Percentiles rank a stretch among this genome's conserved stretches.
phyloP scores from a whole-genome alignment of 2,329 filamentous ascomycete genomes.

The Diaporthe amygdali region DNA sequence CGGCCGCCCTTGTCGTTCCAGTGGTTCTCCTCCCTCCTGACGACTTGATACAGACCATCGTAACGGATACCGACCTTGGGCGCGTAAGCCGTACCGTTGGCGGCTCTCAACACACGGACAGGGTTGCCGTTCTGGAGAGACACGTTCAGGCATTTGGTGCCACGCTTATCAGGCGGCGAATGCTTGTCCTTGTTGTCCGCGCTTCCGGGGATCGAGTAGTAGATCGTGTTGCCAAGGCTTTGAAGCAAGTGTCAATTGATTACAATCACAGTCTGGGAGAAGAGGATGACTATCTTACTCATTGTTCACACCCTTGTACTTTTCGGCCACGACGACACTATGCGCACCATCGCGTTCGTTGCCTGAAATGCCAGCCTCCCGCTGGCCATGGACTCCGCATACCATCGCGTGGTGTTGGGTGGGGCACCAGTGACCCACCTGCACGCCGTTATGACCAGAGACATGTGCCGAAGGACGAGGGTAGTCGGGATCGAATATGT shows the following conservation, averaged over 20 bases:
- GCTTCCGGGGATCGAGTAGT: conserved; percentile 35
- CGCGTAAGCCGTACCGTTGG: conserved; percentile 23
- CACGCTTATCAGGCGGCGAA: conserved; percentile 13
- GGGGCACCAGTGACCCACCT: conserved; percentile 57
- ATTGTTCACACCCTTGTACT: conserved; percentile 33
- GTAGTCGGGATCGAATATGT: conserved; percentile 26
- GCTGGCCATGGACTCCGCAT: conserved; percentile 57
- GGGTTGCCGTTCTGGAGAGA: conserved; percentile 25
- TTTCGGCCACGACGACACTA: conserved; percentile 56
- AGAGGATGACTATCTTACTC: conserved; percentile 25
- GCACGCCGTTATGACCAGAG: conserved; percentile 39
- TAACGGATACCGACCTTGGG: conserved; percentile 39
- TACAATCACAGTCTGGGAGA: too few species aligned
- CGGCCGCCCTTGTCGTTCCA: conserved; percentile 27
- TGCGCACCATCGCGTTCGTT: conserved; percentile 49
- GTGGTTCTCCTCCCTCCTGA: conserved; percentile 19
- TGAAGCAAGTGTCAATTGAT: not conserved
- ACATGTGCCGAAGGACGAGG: conserved; percentile 26
- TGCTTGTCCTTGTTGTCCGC: conserved; percentile 21
- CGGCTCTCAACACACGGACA: conserved; percentile 37
- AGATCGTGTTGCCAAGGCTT: conserved; percentile 29
- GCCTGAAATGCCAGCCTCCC: conserved; percentile 57
- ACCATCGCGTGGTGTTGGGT: conserved; percentile 54
- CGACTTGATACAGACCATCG: conserved; percentile 41
- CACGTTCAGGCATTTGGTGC: conserved; percentile 27